Evolutionary conservation across 345 rosid species (phyloP).

Genomic region (Adansonia digitata): DNA sequence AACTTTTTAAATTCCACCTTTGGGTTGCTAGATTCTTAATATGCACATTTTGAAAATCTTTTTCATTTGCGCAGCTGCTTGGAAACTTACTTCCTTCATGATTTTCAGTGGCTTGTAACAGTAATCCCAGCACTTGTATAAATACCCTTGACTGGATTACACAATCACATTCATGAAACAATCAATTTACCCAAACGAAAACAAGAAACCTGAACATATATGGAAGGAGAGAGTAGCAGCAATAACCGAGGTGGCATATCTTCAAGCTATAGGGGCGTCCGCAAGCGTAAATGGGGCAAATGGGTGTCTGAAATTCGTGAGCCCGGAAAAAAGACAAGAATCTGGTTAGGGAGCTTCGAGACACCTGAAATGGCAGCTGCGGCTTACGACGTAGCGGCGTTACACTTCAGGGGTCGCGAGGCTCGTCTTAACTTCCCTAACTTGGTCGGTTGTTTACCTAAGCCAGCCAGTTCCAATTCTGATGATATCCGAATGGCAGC

Average conservation of each 20-base stretch:
- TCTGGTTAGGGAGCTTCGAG: conserved; percentile 91
- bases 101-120: not conserved
- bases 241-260: conserved; percentile 9
- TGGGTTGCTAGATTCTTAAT: not conserved
- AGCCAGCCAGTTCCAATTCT: conserved; percentile 46
- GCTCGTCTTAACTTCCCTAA: conserved; percentile 75
- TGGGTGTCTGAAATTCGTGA: conserved; percentile 97
- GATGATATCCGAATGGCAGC: conserved; percentile 76
- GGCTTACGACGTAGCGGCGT: conserved; percentile 81
- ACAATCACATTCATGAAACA: not conserved
- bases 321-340: conserved; percentile 72
- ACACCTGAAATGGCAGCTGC: conserved; percentile 91
- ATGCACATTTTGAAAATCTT: not conserved
- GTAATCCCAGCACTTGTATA: conserved; percentile 3
- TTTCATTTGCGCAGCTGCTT: conserved; percentile 32
- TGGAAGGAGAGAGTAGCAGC: conserved; percentile 14
- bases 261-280: conserved; percentile 57
- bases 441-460: conserved; percentile 33
- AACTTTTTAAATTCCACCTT: not conserved
- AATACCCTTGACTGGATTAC: conserved; percentile 9
- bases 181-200: not conserved
- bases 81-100: conserved; percentile 34
- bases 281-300: conserved; percentile 89
- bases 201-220: not conserved
- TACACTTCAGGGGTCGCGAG: conserved; percentile 54